Evolutionary conservation across 306 rosid species (phyloP), one percentile per base, ranked within the genome.

Genomic region (Crataegus laevigata): DNA sequence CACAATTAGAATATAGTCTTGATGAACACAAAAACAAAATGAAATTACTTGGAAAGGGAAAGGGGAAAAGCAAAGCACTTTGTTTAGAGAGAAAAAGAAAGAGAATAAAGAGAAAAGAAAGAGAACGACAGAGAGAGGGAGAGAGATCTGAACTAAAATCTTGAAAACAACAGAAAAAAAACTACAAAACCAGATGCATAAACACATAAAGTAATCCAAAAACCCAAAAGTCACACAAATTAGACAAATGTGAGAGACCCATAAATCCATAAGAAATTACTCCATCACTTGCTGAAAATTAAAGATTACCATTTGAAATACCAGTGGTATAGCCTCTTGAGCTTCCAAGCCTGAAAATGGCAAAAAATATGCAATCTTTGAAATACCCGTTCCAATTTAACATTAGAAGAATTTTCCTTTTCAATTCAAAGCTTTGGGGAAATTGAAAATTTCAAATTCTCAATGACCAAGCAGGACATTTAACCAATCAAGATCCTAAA

Each of bases 1-100:
- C 85, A 92, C 98, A 9, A 96, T 92, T 30, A 96, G 98, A 29
- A 92, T 78, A 60, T 92, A 92, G 83, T 92, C 98, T 96, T 92
- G 92, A 85, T 29, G 47, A 74, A 64, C 75, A 82, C 8, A 18
- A 30, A 30, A 42, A 60, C 45, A 47, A 42, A 24, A 43, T 18
- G 28, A 59, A 59, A 73, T 24, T 30, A 30, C 26, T 34, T 54
- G 65, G 59, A 32, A 32, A 71, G 43, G 32, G n/a, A 11, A 55
- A 30, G 34, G 34, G 34, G 34, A 10, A 58, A 73, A 25, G 68
- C 54, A 74, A 58, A 72, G 60, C 71, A 64, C 28, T 32, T 28
- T 15, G 18, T 22, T 2, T 38, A 29, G 24, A 68, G 36, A 29
- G 47, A 36, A 30, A 30, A 4, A 30, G 61, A 45, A n/a, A n/a